These are phyloP conservation scores for Potentilla sterilis DNA, from an alignment of 306 rosid species.

Conservation along the genomic window DNA sequence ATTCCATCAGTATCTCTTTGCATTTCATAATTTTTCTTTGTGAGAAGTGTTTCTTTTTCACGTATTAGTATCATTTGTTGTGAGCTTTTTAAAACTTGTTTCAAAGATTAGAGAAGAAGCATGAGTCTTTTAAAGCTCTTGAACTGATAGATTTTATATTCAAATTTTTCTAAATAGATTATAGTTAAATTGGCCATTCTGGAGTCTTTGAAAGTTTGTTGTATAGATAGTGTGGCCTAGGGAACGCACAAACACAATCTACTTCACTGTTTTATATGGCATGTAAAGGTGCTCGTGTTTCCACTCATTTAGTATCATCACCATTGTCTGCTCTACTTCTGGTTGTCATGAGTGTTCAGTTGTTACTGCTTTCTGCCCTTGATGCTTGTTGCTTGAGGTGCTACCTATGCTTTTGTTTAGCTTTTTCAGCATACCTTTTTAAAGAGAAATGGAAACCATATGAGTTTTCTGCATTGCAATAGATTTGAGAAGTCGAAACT, in stretches of 20 bases:
- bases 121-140: not conserved
- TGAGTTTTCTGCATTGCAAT: not conserved
- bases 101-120: not conserved
- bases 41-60: not conserved
- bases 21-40: not conserved
- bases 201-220: not conserved
- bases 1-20: not conserved
- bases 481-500: not conserved
- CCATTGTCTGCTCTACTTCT: not conserved
- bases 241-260: not conserved
- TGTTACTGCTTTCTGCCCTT: not conserved
- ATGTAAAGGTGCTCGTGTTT: not conserved
- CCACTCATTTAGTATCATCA: not conserved
- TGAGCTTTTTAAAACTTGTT: not conserved
- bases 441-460: not conserved
- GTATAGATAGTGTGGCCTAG: not conserved
- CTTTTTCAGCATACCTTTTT: not conserved
- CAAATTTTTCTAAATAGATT: not conserved
- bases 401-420: not conserved
- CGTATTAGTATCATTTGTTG: not conserved
- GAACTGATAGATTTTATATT: not conserved
- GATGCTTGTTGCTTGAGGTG: not conserved
- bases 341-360: not conserved
- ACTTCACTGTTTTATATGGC: not conserved
- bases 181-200: not conserved